Base-by-base conservation (phyloP, 495 filamentous ascomycete genomes). In the Cercophora samala region DNA sequence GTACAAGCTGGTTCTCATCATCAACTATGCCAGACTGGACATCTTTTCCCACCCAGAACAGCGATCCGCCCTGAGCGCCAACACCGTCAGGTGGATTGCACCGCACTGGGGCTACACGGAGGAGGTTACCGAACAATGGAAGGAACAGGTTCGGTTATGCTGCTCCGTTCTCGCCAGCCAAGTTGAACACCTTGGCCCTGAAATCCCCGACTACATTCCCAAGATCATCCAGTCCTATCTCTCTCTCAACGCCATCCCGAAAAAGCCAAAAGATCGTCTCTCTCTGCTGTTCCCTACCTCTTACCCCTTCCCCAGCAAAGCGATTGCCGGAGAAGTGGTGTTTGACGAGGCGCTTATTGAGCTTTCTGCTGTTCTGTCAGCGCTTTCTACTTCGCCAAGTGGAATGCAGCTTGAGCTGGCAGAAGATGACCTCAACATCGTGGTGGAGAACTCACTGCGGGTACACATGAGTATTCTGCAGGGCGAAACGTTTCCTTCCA, bases 271-370 rank as follows among this genome's bases (percentile, higher is more conserved):
- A 66, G 86, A 85, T 58, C 85, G 86, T 19, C 82, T 97, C 58
- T 96, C 92, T 2, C 81, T 97, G 18, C 85, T 98, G 2, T 99
- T 98, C 73, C 95, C 94, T 46, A 89, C 88, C 32, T 83, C 90
- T 0, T 97, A 96, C 75, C 95, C 95, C 1, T 98, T 98, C 77
- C 93, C 92, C 19, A 84, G 85, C 53, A 90, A 89, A 68, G 75
- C 85, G 0, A 89, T 90, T 17, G 82, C 84, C 13, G 85, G 80
- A 25, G 78, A 84, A 22, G 81, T 85, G 15, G 77, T 81, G 11
- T 96, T 97, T 68, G 94, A 99, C 70, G 95, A 99, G 76, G 88
- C 91, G 0, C 81, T 97, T 69, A 86, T 97, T 22, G 95, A 99
- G 71, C 85, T 98, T 18, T 90, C 93, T 21, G 92, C 93, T 2